Base-by-base conservation (phyloP, 106 monocot genomes). In the Dioscorea zingiberensis region DNA sequence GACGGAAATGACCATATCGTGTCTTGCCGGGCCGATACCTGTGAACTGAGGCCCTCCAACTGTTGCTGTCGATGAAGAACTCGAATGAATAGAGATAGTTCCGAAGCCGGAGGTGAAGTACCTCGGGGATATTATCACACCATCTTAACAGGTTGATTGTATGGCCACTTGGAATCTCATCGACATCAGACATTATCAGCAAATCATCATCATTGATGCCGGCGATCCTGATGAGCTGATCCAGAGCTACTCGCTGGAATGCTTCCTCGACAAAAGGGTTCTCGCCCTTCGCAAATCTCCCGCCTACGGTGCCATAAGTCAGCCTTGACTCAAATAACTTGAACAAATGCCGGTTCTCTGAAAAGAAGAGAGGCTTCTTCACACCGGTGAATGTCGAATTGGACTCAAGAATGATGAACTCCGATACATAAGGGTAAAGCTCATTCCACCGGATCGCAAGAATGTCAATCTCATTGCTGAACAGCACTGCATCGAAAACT, bases 31-130 rank as follows among this genome's bases (percentile, higher is more conserved):
- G 82, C 38, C 38, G 38, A 38, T 38, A 94, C 47, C 77, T 30
- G 28, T 94, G 94, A 16, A 90, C 76, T 4, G 94, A 90, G 18
- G 94, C 94, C 24, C 90, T 71, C 94, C 94, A 94, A 27, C 90
- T 90, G 27, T 78, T 73, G 27, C 82, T 75, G 62, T 94, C 90
- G 55, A 85, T 67, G 13, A 71, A 67, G 67, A 94, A 90, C 66
- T 90, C 80, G 49, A 90, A 94, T 13, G 94, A 94, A 59, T 94
- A 94, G 17, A 94, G 59, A 56, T 90, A 94, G 25, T 90, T 84
- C 60, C 74, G 71, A 17, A 94, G 78, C 62, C 77, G 74, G 29
- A 94, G 71, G 53, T 91, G 91, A 13, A 91, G 54, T 26, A 62
- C 56, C 19, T 77, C 72, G 2, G 91, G 90, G 21, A 91, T 74